Percentiles rank a stretch among this genome's conserved stretches.
These are phyloP conservation scores for Exutisphaerella laricina DNA, from an alignment of 2,329 filamentous ascomycete species.

Conservation along the genomic window DNA sequence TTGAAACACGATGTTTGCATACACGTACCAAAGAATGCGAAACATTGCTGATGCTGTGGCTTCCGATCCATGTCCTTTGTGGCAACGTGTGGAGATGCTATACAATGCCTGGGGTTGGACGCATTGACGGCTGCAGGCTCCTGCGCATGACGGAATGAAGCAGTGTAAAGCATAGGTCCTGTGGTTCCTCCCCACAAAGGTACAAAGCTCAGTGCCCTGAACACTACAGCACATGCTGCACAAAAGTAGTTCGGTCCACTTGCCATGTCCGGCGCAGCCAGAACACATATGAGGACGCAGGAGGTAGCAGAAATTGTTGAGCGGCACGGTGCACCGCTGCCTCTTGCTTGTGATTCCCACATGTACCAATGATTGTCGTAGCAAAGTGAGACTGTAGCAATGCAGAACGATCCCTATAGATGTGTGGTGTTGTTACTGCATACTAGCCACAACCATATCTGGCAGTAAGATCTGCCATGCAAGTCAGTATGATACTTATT, in stretches of 20 bases:
- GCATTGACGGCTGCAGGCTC: slow-evolving; percentile 2
- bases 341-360: too few species aligned
- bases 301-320: too few species aligned
- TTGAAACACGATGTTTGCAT: slow-evolving; percentile 2
- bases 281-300: background rate
- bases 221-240: background rate
- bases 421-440: background rate
- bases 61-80: slow-evolving; percentile 4
- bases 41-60: slow-evolving; percentile 1
- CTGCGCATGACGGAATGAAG: slow-evolving; percentile 2
- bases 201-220: background rate
- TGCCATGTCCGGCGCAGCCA: background rate
- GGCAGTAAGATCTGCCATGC: background rate
- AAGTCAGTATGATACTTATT: background rate
- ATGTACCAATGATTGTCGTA: too few species aligned
- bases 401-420: background rate
- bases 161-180: background rate
- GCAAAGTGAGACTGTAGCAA: too few species aligned
- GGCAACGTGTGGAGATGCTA: slow-evolving; percentile 1
- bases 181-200: background rate
- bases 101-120: background rate
- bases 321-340: too few species aligned
- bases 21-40: slow-evolving; percentile 3
- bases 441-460: background rate
- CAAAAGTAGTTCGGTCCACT: slow-evolving; percentile 1